Evolutionary conservation across 1,284 basidiomycete genomes (phyloP), one percentile per base, ranked within the genome.

Genomic region (Heterobasidion annosum): DNA sequence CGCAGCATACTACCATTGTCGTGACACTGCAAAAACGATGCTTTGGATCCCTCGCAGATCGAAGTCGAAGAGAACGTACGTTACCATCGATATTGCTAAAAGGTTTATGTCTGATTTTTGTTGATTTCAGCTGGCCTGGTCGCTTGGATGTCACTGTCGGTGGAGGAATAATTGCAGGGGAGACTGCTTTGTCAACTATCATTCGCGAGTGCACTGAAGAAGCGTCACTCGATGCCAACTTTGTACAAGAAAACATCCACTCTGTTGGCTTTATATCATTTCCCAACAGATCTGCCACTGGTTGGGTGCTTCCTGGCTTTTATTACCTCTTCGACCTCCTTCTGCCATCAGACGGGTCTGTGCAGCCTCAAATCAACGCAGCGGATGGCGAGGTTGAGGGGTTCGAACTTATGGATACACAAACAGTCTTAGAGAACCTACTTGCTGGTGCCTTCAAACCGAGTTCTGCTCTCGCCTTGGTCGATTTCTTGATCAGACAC

Each of bases 401-500:
- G 6, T 74, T 75, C 53, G 64, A 67, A 53, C 55, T 75, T 35
- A 66, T 76, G 61, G 66, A 66, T 25, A 58, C 65, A 0, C 61
- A 67, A n/a, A 61, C 62, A 19, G 68, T 75, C 16, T 63, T 78
- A 51, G 61, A 68, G 2, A 68, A 67, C 16, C 62, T 81, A 7
- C 59, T 73, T 4, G 62, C 64, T 4, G 69, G 70, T 32, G 63
- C 68, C 53, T 81, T 81, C 69, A 81, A 81, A 60, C 71, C 77
- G 8, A 80, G 78, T 58, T 81, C 77, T 56, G 79, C 76, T 7
- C 63, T 81, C 57, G 75, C 76, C 5, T 65, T 81, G 48, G 66
- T 81, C 25, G 76, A 80, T 58, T 81, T 81, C 61, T 65, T 79
- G 57, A 65, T 79, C 47, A 68, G 77, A 50, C 76, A 77, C 54